phyloP scores from a whole-genome alignment of 495 filamentous ascomycete species.

The Trichoderma parareesei region DNA sequence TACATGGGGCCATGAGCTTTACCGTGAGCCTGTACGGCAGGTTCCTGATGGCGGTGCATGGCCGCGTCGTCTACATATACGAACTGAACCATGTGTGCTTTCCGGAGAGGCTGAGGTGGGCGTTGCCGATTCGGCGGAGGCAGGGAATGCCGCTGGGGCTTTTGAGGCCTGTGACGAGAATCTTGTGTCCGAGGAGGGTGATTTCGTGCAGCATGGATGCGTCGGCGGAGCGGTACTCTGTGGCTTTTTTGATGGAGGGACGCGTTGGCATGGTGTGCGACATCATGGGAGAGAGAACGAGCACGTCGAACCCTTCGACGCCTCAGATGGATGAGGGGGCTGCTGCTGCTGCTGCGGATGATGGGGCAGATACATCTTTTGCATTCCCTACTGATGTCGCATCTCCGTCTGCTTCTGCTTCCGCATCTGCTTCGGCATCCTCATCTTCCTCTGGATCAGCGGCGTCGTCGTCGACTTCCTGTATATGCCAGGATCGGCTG shows the following conservation, averaged over 20 bases:
- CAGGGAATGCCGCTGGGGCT: conserved; percentile 19
- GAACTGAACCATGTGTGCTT: conserved; percentile 30
- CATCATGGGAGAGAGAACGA: conserved; percentile 20
- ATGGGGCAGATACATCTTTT: no score
- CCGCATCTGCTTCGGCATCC: neutral
- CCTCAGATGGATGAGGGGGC: neutral
- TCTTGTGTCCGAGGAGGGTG: conserved; percentile 53
- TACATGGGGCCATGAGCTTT: conserved; percentile 31
- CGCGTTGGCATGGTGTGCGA: conserved; percentile 59
- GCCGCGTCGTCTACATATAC: conserved; percentile 55
- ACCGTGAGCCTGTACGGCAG: conserved; percentile 52
- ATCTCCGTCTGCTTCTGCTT: neutral
- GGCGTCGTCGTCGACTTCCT: neutral
- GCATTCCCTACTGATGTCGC: neutral
- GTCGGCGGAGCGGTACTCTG: conserved; percentile 42
- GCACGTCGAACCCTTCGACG: conserved; percentile 5
- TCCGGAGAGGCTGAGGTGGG: neutral
- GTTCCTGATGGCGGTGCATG: conserved; percentile 50
- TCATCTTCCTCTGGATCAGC: neutral
- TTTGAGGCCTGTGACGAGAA: conserved; percentile 40
- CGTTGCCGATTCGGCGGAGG: conserved; percentile 13
- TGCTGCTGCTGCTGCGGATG: no score
- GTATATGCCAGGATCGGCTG: neutral
- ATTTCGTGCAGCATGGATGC: conserved; percentile 60
- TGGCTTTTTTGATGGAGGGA: conserved; percentile 55